phyloP scores from a whole-genome alignment of 352 stramenopile species.

The Globisporangium spiculum region DNA sequence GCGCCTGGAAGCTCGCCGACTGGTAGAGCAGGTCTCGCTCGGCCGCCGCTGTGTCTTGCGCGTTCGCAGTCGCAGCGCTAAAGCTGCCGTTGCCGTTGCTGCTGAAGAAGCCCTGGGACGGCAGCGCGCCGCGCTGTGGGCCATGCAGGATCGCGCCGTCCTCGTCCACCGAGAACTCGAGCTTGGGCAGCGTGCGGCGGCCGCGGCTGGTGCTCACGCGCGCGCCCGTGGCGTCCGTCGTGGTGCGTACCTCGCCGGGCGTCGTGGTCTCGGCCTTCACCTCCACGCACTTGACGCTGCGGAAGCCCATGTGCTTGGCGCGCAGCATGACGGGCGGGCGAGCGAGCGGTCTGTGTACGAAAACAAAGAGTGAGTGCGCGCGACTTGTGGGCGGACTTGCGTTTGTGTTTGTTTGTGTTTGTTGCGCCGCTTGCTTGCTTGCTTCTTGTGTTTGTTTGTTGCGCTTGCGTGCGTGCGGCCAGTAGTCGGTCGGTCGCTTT shows the following conservation, averaged over 20 bases:
- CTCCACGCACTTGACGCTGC: conserved; percentile 73
- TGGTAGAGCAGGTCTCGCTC: conserved; percentile 36
- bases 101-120: conserved; percentile 11
- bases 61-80: neutral
- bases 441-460: neutral
- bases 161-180: conserved; percentile 85
- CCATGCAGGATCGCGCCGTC: conserved; percentile 77
- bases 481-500: conserved; percentile 3
- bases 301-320: conserved; percentile 82
- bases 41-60: conserved; percentile 16
- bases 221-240: conserved; percentile 58
- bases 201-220: conserved; percentile 59
- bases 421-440: neutral
- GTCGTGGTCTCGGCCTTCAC: conserved; percentile 88
- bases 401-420: neutral
- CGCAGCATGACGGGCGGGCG: conserved; percentile 38
- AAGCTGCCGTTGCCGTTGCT: neutral
- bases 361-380: neutral
- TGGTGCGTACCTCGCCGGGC: conserved; percentile 68
- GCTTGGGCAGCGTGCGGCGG: conserved; percentile 72
- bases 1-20: conserved; percentile 48
- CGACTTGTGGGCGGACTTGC: neutral
- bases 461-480: conserved; percentile 6
- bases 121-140: conserved; percentile 50
- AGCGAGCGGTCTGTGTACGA: neutral